Conservation (phyloP, 371 early-diverging fungal genomes). For the Mortierella sp. region DNA sequence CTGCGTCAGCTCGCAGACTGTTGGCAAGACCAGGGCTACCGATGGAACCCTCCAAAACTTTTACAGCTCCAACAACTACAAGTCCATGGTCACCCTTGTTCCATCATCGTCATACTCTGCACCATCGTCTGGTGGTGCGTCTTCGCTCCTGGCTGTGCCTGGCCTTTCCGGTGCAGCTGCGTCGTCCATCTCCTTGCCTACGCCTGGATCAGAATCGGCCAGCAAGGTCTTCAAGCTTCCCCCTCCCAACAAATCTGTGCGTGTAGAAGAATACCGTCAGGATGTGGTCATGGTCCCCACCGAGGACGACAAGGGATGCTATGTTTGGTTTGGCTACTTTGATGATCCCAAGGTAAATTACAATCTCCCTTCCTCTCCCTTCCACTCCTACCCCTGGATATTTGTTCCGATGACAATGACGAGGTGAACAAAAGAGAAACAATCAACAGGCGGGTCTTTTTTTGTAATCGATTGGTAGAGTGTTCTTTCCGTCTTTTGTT, state of each 20-base stretch:
- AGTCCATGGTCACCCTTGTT: constrained; percentile 56
- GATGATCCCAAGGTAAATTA: constrained; percentile 68
- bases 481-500: background rate
- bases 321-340: constrained; percentile 66
- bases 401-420: background rate
- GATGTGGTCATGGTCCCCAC: constrained; percentile 62
- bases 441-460: background rate
- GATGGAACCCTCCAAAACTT: constrained; percentile 50
- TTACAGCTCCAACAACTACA: constrained; percentile 51
- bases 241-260: constrained; percentile 55
- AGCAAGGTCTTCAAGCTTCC: constrained; percentile 54
- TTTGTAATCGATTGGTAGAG: background rate
- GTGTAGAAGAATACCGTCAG: constrained; percentile 66
- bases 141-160: constrained; percentile 33
- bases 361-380: background rate
- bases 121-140: constrained; percentile 6
- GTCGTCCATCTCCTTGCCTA: constrained; percentile 41
- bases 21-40: constrained; percentile 43
- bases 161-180: constrained; percentile 27
- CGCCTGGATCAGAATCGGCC: constrained; percentile 20
- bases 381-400: background rate
- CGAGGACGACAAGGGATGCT: constrained; percentile 60
- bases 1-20: constrained; percentile 53
- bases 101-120: constrained; percentile 25
- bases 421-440: background rate